Conservation (phyloP, 2,329 filamentous ascomycete genomes). For the Penicillium concentricum region DNA sequence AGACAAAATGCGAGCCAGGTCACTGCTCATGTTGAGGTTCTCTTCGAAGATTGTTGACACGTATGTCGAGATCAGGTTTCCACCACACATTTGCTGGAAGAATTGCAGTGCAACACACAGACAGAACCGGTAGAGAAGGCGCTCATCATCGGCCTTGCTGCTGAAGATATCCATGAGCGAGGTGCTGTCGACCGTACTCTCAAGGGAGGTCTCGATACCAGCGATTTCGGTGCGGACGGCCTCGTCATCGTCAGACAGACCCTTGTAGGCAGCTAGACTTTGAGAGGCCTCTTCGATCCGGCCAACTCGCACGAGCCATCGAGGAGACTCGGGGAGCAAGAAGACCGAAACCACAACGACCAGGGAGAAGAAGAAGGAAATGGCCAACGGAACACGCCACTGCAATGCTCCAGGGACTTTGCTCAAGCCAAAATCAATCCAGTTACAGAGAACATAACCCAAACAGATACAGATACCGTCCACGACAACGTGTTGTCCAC, state of each 20-base stretch:
- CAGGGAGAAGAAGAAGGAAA: slow-evolving; percentile 26
- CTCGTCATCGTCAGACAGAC: slow-evolving; percentile 45
- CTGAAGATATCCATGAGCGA: slow-evolving; percentile 57
- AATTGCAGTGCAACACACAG: slow-evolving; percentile 20
- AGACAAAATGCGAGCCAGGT: slow-evolving; percentile 39
- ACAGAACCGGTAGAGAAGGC: slow-evolving; percentile 22
- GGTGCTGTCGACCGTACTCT: slow-evolving; percentile 40
- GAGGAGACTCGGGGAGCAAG: slow-evolving; percentile 24
- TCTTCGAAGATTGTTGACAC: slow-evolving; percentile 24
- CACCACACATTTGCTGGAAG: slow-evolving; percentile 26
- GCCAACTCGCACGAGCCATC: slow-evolving; percentile 34
- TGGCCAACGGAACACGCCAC: slow-evolving; percentile 24
- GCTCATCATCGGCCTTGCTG: slow-evolving; percentile 48
- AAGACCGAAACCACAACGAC: slow-evolving; percentile 22
- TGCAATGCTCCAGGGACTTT: slow-evolving; percentile 18
- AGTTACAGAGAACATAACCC: slow-evolving; percentile 25
- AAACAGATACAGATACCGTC: slow-evolving; percentile 47
- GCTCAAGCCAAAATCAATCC: slow-evolving; percentile 34
- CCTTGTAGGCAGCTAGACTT: slow-evolving; percentile 36
- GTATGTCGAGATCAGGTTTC: slow-evolving; percentile 23
- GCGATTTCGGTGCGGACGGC: slow-evolving; percentile 45
- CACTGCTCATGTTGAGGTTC: slow-evolving; percentile 22
- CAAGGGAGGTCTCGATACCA: slow-evolving; percentile 51
- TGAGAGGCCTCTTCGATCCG: slow-evolving; percentile 37
- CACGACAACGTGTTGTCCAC: slow-evolving; percentile 51